Conservation (phyloP, 345 rosid species). For the Acer negundo region DNA sequence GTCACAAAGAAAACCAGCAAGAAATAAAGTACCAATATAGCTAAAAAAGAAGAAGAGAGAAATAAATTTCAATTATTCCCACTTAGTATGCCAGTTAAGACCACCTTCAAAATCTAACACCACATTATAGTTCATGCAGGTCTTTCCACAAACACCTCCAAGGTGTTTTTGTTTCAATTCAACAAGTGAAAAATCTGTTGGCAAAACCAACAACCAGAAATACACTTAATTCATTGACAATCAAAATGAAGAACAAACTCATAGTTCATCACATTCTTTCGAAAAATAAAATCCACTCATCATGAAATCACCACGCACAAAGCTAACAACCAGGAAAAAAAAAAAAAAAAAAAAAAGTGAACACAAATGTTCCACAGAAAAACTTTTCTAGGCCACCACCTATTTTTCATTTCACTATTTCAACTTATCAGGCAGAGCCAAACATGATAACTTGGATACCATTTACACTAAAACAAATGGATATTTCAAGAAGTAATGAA, state of each 20-base stretch:
- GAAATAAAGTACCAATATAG: neutral
- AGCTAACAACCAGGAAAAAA: neutral
- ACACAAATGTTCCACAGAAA: neutral
- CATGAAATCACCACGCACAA: neutral
- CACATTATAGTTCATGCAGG: conserved; percentile 2
- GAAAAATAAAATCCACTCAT: neutral
- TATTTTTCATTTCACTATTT: neutral
- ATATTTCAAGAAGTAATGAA: neutral
- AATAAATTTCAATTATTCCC: neutral
- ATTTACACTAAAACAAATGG: neutral
- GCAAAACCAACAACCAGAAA: neutral
- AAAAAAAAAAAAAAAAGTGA: too few species aligned
- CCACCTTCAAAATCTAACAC: neutral
- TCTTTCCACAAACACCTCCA: conserved; percentile 35
- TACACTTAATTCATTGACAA: neutral
- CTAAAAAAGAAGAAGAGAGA: neutral
- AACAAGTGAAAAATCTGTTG: neutral
- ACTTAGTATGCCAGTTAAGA: neutral
- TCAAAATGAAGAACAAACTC: neutral
- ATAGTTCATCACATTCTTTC: neutral
- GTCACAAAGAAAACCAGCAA: neutral
- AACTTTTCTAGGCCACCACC: neutral
- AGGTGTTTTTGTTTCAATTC: neutral
- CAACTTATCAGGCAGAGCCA: neutral
- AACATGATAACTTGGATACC: neutral